A percentile compares a stretch with the other conserved stretches of the same genome.
Evolutionary conservation across 257 asterid species (phyloP).

Genomic region (Jasminum sambac): DNA sequence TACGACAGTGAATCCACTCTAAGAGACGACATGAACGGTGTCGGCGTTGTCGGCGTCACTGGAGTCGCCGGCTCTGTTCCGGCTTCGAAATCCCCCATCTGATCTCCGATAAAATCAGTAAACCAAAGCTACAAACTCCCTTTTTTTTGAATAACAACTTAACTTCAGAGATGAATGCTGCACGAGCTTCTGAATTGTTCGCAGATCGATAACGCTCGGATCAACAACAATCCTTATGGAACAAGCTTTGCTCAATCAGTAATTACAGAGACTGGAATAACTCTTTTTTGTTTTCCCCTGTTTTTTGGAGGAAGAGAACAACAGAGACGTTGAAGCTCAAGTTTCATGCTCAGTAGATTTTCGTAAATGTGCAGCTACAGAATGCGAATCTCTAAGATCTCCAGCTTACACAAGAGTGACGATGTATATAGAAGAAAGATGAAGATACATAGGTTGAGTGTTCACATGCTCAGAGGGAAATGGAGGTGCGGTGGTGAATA

Average conservation of each 20-base stretch:
- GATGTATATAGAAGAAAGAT: not conserved
- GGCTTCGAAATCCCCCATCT: constrained; percentile 60
- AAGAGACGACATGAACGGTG: constrained; percentile 56
- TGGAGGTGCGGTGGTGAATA: too few relatives aligned
- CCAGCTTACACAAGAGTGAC: constrained; percentile 39
- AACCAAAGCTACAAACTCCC: not conserved
- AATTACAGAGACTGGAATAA: not conserved
- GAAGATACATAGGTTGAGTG: not conserved
- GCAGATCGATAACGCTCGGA: constrained; percentile 36
- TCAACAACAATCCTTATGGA: constrained; percentile 3
- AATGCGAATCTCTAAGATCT: constrained; percentile 29
- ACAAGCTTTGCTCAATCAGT: not conserved
- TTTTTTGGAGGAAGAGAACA: constrained; percentile 1
- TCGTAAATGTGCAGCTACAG: constrained; percentile 61
- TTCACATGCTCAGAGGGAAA: not conserved
- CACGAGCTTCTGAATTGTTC: constrained; percentile 38
- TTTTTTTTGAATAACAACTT: not conserved
- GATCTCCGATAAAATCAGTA: not conserved
- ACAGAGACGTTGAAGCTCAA: not conserved
- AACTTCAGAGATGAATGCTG: constrained; percentile 24
- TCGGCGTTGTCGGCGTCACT: constrained; percentile 77
- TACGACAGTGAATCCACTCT: constrained; percentile 70
- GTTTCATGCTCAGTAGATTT: constrained; percentile 60
- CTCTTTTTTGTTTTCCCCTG: constrained; percentile 20
- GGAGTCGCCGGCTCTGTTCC: constrained; percentile 63